Evolutionary conservation across 139 green algal species (phyloP).

Genomic region (Micractinium sp.): DNA sequence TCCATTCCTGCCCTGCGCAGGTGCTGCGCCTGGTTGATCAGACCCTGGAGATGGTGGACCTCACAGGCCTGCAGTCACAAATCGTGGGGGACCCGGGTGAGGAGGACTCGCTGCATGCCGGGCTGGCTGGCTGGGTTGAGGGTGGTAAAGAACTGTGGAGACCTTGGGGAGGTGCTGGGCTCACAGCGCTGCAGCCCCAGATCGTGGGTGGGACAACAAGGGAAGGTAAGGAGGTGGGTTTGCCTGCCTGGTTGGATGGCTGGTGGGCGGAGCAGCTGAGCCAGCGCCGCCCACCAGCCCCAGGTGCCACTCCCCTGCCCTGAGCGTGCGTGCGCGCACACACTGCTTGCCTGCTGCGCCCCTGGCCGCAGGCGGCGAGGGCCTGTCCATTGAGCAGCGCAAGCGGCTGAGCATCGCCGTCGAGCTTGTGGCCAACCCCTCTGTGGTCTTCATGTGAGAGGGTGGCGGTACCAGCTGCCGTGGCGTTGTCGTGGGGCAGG

Average conservation of each 20-base stretch:
- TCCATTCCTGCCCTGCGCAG: neutral
- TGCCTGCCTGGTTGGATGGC: too few species aligned
- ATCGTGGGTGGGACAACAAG: too few species aligned
- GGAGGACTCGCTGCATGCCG: neutral
- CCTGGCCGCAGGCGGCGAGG: slow-evolving; percentile 29
- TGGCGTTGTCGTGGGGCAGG: neutral
- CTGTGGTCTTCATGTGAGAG: neutral
- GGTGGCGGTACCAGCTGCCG: neutral
- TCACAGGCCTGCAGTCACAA: slow-evolving; percentile 48
- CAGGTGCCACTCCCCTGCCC: neutral
- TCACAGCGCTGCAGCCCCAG: too few species aligned
- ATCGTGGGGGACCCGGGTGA: slow-evolving; percentile 57
- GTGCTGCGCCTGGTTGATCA: slow-evolving; percentile 57
- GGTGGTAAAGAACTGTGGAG: too few species aligned
- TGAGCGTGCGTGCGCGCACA: neutral
- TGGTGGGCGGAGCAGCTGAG: too few species aligned
- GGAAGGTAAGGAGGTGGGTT: too few species aligned
- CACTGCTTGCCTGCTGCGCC: neutral
- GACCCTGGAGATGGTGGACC: slow-evolving; percentile 81
- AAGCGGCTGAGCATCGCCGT: slow-evolving; percentile 94
- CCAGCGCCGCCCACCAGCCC: too few species aligned
- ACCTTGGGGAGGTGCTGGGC: too few species aligned
- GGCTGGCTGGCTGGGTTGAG: too few species aligned
- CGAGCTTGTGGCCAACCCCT: slow-evolving; percentile 82
- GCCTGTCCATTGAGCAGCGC: slow-evolving; percentile 84